Evolutionary conservation across 2,329 filamentous ascomycete genomes (phyloP).

Genomic region (Stagonosporopsis vannaccii): DNA sequence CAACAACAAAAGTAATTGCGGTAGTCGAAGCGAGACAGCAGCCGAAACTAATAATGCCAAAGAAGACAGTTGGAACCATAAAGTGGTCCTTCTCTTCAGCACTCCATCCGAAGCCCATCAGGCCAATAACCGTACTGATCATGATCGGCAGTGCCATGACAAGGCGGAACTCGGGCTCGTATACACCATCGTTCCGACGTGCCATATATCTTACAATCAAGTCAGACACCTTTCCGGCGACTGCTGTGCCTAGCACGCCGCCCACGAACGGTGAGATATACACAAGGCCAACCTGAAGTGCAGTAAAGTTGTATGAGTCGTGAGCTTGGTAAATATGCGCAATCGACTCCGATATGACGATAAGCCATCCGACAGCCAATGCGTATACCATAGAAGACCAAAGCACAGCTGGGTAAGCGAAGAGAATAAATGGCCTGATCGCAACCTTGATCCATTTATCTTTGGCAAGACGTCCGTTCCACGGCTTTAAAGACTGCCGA

Average conservation of each 20-base stretch:
- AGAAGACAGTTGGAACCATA: constrained; percentile 94
- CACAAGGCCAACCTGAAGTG: constrained; percentile 81
- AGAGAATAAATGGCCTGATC: constrained; percentile 82
- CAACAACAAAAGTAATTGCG: constrained; percentile 90
- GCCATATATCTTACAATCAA: constrained; percentile 83
- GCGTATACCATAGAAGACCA: constrained; percentile 89
- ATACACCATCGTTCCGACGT: constrained; percentile 86
- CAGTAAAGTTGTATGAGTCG: constrained; percentile 78
- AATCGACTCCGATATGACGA: constrained; percentile 89
- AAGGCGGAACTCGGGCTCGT: constrained; percentile 82
- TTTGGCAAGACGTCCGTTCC: constrained; percentile 74
- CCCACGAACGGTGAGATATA: constrained; percentile 86
- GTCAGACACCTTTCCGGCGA: constrained; percentile 88
- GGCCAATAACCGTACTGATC: constrained; percentile 78
- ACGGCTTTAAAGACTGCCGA: constrained; percentile 74
- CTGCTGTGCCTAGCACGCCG: constrained; percentile 81
- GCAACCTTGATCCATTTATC: constrained; percentile 84
- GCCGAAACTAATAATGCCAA: constrained; percentile 89
- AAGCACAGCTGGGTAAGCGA: constrained; percentile 84
- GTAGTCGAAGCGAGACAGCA: constrained; percentile 91
- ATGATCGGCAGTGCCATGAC: constrained; percentile 78
- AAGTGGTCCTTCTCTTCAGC: constrained; percentile 76
- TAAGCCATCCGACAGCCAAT: constrained; percentile 91
- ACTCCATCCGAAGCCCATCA: constrained; percentile 98
- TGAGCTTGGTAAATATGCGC: constrained; percentile 77